Conservation (phyloP, 768 basidiomycete species). For the Tricholoma matsutake region DNA sequence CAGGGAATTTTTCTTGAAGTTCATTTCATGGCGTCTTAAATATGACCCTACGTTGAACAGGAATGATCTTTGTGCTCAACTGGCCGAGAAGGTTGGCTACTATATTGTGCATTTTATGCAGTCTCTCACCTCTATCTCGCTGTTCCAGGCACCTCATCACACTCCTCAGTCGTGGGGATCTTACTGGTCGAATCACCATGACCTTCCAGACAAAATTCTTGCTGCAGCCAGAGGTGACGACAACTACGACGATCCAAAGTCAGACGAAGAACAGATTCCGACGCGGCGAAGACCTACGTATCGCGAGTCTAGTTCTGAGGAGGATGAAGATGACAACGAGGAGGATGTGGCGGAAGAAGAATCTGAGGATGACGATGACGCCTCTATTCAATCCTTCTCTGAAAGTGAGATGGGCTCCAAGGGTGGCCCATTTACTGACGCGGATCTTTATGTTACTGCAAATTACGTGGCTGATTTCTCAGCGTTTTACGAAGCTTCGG, state of each 20-base stretch:
- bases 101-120: not conserved
- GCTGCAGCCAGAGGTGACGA: slow-evolving; percentile 39
- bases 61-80: slow-evolving; percentile 48
- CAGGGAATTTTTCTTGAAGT: slow-evolving; percentile 62
- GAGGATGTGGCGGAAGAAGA: slow-evolving; percentile 23
- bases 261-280: slow-evolving; percentile 20
- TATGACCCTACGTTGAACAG: slow-evolving; percentile 50
- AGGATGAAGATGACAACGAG: slow-evolving; percentile 22
- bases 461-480: slow-evolving; percentile 51
- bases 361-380: slow-evolving; percentile 31
- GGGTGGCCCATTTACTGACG: slow-evolving; percentile 50
- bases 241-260: slow-evolving; percentile 22
- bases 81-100: slow-evolving; percentile 52
- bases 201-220: slow-evolving; percentile 64
- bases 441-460: slow-evolving; percentile 60
- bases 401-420: slow-evolving; percentile 51
- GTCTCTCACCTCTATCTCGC: slow-evolving; percentile 6
- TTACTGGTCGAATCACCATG: slow-evolving; percentile 66
- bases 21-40: slow-evolving; percentile 59
- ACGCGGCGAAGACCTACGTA: slow-evolving; percentile 29
- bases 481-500: slow-evolving; percentile 40
- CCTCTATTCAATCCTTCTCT: slow-evolving; percentile 28
- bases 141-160: slow-evolving; percentile 62
- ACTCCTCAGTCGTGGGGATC: slow-evolving; percentile 58
- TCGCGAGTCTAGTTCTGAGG: slow-evolving; percentile 33